These are phyloP conservation scores for Tuber umbilicatum DNA, from an alignment of 495 filamentous ascomycete genomes.

Conservation along the genomic window DNA sequence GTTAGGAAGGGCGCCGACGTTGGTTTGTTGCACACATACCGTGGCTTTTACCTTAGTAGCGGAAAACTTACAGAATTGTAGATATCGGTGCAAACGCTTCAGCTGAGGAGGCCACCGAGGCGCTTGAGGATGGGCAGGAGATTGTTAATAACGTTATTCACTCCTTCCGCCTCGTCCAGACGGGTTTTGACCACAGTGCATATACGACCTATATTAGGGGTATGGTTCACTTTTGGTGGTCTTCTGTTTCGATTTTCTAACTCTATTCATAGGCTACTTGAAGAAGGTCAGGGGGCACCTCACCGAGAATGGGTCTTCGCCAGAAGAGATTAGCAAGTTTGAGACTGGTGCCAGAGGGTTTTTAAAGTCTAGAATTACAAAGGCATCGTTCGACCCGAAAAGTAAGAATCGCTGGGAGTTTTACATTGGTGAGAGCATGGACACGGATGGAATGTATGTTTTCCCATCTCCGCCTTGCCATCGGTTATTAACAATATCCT, in stretches of 20 bases:
- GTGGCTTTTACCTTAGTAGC: slow-evolving; percentile 12
- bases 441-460: slow-evolving; percentile 81
- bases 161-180: slow-evolving; percentile 78
- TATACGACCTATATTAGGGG: slow-evolving; percentile 78
- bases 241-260: slow-evolving; percentile 9
- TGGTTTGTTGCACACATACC: slow-evolving; percentile 49
- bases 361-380: slow-evolving; percentile 43
- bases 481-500: slow-evolving; percentile 12
- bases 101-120: slow-evolving; percentile 71
- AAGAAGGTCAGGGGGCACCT: slow-evolving; percentile 71
- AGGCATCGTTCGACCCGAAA: too few species aligned
- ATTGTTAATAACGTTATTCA: slow-evolving; percentile 92
- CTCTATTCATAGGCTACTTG: slow-evolving; percentile 62
- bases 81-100: slow-evolving; percentile 97
- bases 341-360: slow-evolving; percentile 60
- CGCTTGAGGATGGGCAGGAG: slow-evolving; percentile 61
- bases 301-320: slow-evolving; percentile 54
- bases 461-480: slow-evolving; percentile 1
- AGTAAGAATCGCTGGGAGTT: slow-evolving; percentile 59
- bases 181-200: slow-evolving; percentile 73
- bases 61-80: slow-evolving; percentile 29
- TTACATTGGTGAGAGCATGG: slow-evolving; percentile 83
- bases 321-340: slow-evolving; percentile 64
- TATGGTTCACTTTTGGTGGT: slow-evolving; percentile 44
- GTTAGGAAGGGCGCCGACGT: slow-evolving; percentile 59